Percentiles rank a stretch among this genome's conserved stretches.
Conservation (phyloP, 2,329 filamentous ascomycete genomes). For the Penicillium sp. region DNA sequence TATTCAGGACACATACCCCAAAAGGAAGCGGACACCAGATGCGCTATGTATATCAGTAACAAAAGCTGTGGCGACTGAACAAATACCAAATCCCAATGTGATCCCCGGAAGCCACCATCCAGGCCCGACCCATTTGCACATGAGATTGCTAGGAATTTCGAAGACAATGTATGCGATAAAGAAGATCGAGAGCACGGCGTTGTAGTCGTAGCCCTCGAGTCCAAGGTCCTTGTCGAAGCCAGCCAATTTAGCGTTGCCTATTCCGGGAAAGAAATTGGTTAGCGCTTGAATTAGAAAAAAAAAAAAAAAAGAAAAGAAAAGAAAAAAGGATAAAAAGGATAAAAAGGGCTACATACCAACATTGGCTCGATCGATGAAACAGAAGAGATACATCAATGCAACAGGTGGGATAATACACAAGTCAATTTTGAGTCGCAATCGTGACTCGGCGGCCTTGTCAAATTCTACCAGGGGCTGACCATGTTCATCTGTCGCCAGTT, state of each 20-base stretch:
- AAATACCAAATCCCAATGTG: conserved; percentile 61
- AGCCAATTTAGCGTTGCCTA: conserved; percentile 66
- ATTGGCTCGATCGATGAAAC: conserved; percentile 72
- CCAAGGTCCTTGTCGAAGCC: conserved; percentile 62
- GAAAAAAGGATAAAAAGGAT: too few species aligned
- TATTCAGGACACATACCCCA: conserved; percentile 41
- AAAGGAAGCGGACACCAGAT: conserved; percentile 63
- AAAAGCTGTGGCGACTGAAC: conserved; percentile 64
- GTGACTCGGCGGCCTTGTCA: conserved; percentile 56
- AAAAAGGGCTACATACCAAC: conserved; percentile 52
- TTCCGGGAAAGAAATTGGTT: background rate
- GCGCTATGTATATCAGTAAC: conserved; percentile 53
- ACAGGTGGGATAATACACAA: conserved; percentile 64
- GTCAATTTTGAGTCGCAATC: conserved; percentile 63
- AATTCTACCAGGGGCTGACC: conserved; percentile 53
- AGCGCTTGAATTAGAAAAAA: background rate
- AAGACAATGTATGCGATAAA: conserved; percentile 72
- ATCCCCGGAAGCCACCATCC: conserved; percentile 67
- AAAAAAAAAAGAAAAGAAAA: background rate
- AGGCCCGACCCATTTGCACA: conserved; percentile 68
- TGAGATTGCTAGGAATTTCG: conserved; percentile 62
- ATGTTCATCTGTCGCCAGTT: conserved; percentile 51
- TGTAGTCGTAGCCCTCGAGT: conserved; percentile 65
- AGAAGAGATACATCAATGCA: conserved; percentile 66
- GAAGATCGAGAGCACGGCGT: conserved; percentile 64